Conservation (phyloP, 2,329 filamentous ascomycete genomes). For the Aspergillus fumigatus region DNA sequence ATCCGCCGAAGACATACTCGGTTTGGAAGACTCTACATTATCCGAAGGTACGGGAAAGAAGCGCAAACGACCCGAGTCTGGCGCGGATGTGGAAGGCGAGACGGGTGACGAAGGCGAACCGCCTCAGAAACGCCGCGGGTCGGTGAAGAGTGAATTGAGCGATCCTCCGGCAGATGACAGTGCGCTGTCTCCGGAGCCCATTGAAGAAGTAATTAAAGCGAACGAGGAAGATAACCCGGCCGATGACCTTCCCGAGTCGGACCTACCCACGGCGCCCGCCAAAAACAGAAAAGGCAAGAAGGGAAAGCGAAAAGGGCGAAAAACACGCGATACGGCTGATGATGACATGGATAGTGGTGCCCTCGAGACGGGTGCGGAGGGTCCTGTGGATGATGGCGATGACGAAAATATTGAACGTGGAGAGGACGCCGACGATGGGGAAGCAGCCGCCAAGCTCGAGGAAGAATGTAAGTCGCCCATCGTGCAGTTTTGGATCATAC, state of each 20-base stretch:
- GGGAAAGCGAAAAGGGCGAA: slow-evolving; percentile 44
- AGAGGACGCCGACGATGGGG: slow-evolving; percentile 44
- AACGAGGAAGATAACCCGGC: slow-evolving; percentile 28
- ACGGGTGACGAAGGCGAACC: slow-evolving; percentile 38
- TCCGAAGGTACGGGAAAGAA: slow-evolving; percentile 36
- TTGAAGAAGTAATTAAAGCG: slow-evolving; percentile 28
- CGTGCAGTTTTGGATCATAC: not conserved
- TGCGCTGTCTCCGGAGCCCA: slow-evolving; percentile 31
- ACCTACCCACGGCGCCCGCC: slow-evolving; percentile 23
- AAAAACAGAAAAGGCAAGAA: slow-evolving; percentile 43
- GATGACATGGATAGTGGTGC: slow-evolving; percentile 35
- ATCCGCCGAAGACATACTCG: slow-evolving; percentile 17
- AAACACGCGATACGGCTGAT: slow-evolving; percentile 31
- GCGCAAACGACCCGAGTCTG: slow-evolving; percentile 36
- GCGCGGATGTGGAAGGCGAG: slow-evolving; percentile 33
- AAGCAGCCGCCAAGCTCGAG: slow-evolving; percentile 45
- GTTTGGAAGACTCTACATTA: slow-evolving; percentile 24
- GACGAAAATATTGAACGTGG: slow-evolving; percentile 43
- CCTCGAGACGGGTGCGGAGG: slow-evolving; percentile 39
- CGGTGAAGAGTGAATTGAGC: slow-evolving; percentile 34
- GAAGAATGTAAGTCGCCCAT: slow-evolving; percentile 46
- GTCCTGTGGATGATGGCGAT: slow-evolving; percentile 48
- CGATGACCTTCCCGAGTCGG: slow-evolving; percentile 30
- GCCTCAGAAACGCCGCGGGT: slow-evolving; percentile 38
- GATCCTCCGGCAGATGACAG: slow-evolving; percentile 32